Percentiles rank a stretch among this genome's conserved stretches.
Conservation (phyloP, 2,329 filamentous ascomycete genomes). For the Penicillium rolfsii region DNA sequence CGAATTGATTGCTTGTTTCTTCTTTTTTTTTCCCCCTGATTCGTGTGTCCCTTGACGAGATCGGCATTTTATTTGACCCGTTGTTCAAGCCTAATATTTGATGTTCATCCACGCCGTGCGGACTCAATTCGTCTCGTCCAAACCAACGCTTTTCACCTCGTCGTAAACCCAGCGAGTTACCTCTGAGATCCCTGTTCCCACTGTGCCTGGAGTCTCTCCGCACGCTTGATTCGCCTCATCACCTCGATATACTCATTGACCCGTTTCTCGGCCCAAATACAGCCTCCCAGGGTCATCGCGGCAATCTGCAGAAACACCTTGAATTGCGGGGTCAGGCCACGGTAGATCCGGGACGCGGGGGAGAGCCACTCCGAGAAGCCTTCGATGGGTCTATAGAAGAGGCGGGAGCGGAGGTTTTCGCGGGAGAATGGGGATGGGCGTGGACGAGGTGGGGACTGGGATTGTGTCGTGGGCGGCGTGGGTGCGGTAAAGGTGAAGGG, state of each 20-base stretch:
- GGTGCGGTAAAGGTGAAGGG: constrained; percentile 45
- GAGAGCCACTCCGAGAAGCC: constrained; percentile 55
- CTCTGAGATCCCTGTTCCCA: constrained; percentile 22
- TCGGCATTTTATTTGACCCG: not conserved
- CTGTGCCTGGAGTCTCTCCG: constrained; percentile 43
- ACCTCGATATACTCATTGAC: constrained; percentile 52
- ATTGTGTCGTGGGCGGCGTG: constrained; percentile 31
- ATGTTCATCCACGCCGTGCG: too few relatives aligned
- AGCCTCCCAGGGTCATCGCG: constrained; percentile 53
- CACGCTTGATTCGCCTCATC: constrained; percentile 46
- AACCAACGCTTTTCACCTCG: not conserved
- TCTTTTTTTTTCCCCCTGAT: not conserved
- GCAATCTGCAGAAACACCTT: constrained; percentile 55
- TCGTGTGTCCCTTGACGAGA: not conserved
- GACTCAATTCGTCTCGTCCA: not conserved
- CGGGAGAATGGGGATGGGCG: constrained; percentile 35
- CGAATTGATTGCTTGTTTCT: not conserved
- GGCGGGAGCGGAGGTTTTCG: constrained; percentile 35
- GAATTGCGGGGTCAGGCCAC: constrained; percentile 53
- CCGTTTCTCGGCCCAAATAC: constrained; percentile 53
- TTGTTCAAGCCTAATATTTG: not conserved
- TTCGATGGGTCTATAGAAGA: constrained; percentile 49
- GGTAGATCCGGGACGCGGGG: constrained; percentile 48
- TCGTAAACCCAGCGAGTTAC: not conserved
- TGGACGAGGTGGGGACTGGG: constrained; percentile 21